Base-by-base conservation (phyloP, 2,329 filamentous ascomycete species). In the Gliomastix tumulicola region DNA sequence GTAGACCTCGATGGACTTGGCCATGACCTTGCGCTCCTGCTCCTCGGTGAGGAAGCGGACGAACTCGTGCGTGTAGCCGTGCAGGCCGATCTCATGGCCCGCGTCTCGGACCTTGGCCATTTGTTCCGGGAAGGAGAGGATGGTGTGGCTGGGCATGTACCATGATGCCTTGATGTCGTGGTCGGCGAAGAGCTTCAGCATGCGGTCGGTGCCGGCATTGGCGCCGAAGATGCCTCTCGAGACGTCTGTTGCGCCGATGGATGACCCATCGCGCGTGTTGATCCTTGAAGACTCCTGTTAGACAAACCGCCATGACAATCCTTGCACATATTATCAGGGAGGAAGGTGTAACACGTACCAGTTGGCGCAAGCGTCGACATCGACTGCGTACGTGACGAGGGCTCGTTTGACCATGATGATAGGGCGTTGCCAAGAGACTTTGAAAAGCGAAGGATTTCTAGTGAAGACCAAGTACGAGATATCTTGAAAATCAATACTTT, bases 31-130 rank as follows among this genome's bases (percentile, higher is more conserved):
- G 12, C 39, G 31, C 34, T 43, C 38, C 27, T 47, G 44, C 30
- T 40, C 39, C 21, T 40, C 36, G 11, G 44, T 41, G 15, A 47
- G 39, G 23, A 38, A 39, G 6, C 38, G 33, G 9, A 44, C 41
- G 23, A 41, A 45, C 31, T 47, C 44, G 32, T 47, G 44, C 16
- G 44, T 47, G 25, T 47, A 47, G 11, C 44, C 44, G 30, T 47
- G 44, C 13, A 47, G 27, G 5, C 44, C 44, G 36, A 43, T 44
- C 34, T 47, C 44, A 32, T 47, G 44, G 10, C 44, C 44, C 2
- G 41, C 39, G 32, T 47, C 44, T 22, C 43, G 36, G 23, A 47
- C 37, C 34, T 43, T 45, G 13, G 43, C 43, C 32, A 47, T 41
- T 30, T 47, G 44, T 11, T 37, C 33, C 13, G 44, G 44, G 15